Evolutionary conservation across 2,329 filamentous ascomycete species (phyloP).

Genomic region (Penicillium sumatraense): DNA sequence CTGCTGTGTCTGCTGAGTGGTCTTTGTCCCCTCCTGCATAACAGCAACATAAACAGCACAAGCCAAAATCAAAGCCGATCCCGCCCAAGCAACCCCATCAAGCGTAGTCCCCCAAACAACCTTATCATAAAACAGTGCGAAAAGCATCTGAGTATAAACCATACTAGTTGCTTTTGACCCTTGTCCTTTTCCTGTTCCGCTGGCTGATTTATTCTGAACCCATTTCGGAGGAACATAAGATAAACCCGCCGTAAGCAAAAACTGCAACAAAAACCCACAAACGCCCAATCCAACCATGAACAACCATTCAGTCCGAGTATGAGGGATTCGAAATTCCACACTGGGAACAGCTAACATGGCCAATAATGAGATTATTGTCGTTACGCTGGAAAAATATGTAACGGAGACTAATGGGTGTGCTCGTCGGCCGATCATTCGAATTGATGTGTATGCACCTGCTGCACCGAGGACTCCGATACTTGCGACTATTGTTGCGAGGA

Average conservation of each 20-base stretch:
- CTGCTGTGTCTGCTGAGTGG: no score
- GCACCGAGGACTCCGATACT: constrained; percentile 78
- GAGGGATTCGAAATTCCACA: constrained; percentile 62
- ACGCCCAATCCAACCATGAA: constrained; percentile 70
- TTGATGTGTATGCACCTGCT: constrained; percentile 74
- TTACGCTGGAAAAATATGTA: constrained; percentile 78
- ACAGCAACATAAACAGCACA: constrained; percentile 68
- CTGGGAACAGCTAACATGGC: constrained; percentile 62
- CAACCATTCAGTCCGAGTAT: constrained; percentile 63
- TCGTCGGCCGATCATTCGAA: constrained; percentile 78
- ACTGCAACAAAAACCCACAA: constrained; percentile 84
- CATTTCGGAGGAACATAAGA: constrained; percentile 67
- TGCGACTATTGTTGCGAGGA: constrained; percentile 71
- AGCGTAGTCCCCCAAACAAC: constrained; percentile 66
- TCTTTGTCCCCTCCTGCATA: constrained; percentile 46
- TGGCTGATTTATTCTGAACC: not conserved
- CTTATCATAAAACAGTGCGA: constrained; percentile 68
- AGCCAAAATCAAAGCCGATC: constrained; percentile 67
- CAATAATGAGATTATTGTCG: constrained; percentile 67
- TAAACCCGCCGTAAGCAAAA: constrained; percentile 78
- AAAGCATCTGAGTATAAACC: constrained; percentile 73
- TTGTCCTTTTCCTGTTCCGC: constrained; percentile 10
- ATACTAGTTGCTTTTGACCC: constrained; percentile 64
- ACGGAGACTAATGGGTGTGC: constrained; percentile 83
- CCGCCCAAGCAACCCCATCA: constrained; percentile 61